Evolutionary conservation across 2,329 filamentous ascomycete species (phyloP).

Genomic region (Penicillium olsonii): DNA sequence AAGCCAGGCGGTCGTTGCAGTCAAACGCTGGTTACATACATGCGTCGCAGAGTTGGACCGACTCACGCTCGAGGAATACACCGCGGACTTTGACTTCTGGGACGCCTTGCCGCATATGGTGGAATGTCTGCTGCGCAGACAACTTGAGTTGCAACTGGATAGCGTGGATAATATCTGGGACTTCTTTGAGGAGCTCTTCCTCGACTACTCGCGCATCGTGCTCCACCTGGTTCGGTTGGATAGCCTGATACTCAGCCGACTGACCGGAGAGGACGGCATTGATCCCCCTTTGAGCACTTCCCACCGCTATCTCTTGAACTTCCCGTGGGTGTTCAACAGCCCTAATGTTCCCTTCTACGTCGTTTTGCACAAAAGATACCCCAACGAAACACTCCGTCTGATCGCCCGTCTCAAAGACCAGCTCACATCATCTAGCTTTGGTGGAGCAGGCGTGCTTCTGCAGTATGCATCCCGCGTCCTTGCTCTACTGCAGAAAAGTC

Average conservation of each 20-base stretch:
- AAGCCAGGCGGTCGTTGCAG: slow-evolving; percentile 31
- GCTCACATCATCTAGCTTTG: slow-evolving; percentile 28
- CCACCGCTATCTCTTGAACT: slow-evolving; percentile 35
- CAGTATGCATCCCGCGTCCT: slow-evolving; percentile 33
- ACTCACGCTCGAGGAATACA: slow-evolving; percentile 36
- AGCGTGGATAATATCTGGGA: slow-evolving; percentile 30
- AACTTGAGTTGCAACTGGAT: slow-evolving; percentile 33
- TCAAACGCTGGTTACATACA: slow-evolving; percentile 47
- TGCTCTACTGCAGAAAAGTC: slow-evolving; percentile 30
- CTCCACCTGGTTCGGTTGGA: slow-evolving; percentile 46
- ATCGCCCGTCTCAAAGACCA: slow-evolving; percentile 33
- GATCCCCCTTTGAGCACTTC: slow-evolving; percentile 33
- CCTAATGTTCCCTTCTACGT: slow-evolving; percentile 40
- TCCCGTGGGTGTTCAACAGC: slow-evolving; percentile 39
- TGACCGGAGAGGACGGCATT: slow-evolving; percentile 27
- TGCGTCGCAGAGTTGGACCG: slow-evolving; percentile 37
- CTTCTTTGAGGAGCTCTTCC: slow-evolving; percentile 45
- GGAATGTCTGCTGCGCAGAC: slow-evolving; percentile 43
- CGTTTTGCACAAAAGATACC: slow-evolving; percentile 33
- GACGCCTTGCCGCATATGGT: slow-evolving; percentile 43
- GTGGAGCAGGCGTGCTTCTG: slow-evolving; percentile 28
- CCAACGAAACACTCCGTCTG: slow-evolving; percentile 29
- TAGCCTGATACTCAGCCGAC: slow-evolving; percentile 30
- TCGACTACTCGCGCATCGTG: slow-evolving; percentile 41
- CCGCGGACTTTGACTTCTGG: slow-evolving; percentile 49